phyloP scores from a whole-genome alignment of 352 stramenopile genomes.

The Pythium sukuiense region DNA sequence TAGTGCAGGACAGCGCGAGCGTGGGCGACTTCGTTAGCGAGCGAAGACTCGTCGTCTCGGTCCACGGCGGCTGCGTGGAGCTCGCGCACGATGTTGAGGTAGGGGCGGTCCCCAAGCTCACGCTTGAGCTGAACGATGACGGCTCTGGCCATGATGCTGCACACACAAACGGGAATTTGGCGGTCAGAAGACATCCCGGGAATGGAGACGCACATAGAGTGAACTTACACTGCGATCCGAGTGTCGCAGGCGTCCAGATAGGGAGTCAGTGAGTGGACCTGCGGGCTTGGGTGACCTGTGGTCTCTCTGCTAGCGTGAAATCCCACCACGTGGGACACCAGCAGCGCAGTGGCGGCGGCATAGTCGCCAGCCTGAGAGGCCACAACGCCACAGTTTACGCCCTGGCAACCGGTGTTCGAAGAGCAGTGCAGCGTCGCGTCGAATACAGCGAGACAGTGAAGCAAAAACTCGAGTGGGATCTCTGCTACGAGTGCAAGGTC shows the following conservation, averaged over 20 bases:
- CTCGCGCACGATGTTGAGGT: slow-evolving; percentile 38
- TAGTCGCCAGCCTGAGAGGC: slow-evolving; percentile 34
- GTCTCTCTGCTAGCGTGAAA: too few species aligned
- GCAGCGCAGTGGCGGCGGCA: slow-evolving; percentile 30
- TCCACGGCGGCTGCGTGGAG: slow-evolving; percentile 44
- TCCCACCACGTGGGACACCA: slow-evolving; percentile 26
- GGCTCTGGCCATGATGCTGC: slow-evolving; percentile 43
- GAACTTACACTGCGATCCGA: slow-evolving; percentile 45
- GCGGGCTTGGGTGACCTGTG: not conserved
- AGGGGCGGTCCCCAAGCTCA: slow-evolving; percentile 25
- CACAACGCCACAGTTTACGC: slow-evolving; percentile 36
- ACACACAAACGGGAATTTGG: not conserved
- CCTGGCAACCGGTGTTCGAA: slow-evolving; percentile 22
- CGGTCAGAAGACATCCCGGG: too few species aligned
- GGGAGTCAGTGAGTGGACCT: slow-evolving; percentile 22
- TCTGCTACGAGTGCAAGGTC: slow-evolving; percentile 28
- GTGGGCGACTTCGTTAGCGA: slow-evolving; percentile 43
- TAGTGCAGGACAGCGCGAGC: slow-evolving; percentile 35
- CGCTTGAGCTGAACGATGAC: slow-evolving; percentile 37
- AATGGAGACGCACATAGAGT: too few species aligned
- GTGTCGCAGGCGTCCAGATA: slow-evolving; percentile 45
- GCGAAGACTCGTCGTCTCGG: slow-evolving; percentile 34
- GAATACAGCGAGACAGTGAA: slow-evolving; percentile 34
- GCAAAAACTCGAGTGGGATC: slow-evolving; percentile 37
- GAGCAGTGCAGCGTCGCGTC: slow-evolving; percentile 21